Evolutionary conservation across 2,329 filamentous ascomycete species (phyloP).

Genomic region (Hypocrella siamensis): DNA sequence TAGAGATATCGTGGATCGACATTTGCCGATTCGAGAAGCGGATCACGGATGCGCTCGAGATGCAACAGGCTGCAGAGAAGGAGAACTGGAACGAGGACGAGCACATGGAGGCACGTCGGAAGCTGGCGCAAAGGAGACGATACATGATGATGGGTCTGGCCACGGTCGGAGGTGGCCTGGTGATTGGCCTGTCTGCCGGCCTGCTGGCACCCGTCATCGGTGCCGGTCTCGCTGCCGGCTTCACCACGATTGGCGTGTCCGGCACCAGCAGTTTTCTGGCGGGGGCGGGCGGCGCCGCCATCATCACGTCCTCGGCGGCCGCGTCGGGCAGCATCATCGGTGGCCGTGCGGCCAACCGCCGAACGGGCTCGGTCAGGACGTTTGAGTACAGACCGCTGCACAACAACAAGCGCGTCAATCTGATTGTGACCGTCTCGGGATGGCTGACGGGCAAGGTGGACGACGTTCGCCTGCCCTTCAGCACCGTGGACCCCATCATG

Average conservation of each 20-base stretch:
- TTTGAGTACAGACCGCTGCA: slow-evolving; percentile 94
- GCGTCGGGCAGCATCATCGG: slow-evolving; percentile 79
- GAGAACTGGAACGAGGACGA: slow-evolving; percentile 98
- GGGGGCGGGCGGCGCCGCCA: slow-evolving; percentile 78
- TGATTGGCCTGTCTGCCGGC: slow-evolving; percentile 89
- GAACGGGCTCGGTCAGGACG: slow-evolving; percentile 84
- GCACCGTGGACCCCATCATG: slow-evolving; percentile 94
- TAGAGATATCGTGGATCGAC: slow-evolving; percentile 78
- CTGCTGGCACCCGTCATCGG: slow-evolving; percentile 87
- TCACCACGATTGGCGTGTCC: slow-evolving; percentile 85
- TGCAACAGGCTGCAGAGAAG: slow-evolving; percentile 87
- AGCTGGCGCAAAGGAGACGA: slow-evolving; percentile 64
- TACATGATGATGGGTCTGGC: slow-evolving; percentile 95
- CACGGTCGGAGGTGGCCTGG: slow-evolving; percentile 84
- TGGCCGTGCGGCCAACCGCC: slow-evolving; percentile 65
- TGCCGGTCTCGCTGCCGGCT: slow-evolving; percentile 81
- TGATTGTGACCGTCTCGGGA: slow-evolving; percentile 87
- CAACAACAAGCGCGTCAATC: slow-evolving; percentile 94
- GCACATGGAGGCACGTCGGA: slow-evolving; percentile 75
- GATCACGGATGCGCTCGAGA: slow-evolving; percentile 90
- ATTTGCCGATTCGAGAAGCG: slow-evolving; percentile 95
- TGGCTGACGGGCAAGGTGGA: slow-evolving; percentile 99
- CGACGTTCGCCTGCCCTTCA: slow-evolving; percentile 88
- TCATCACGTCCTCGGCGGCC: slow-evolving; percentile 83
- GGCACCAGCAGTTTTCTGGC: slow-evolving; percentile 82